Percentiles rank a stretch among this genome's conserved stretches.
phyloP scores from a whole-genome alignment of 495 filamentous ascomycete species.

The Glonium stellatum region DNA sequence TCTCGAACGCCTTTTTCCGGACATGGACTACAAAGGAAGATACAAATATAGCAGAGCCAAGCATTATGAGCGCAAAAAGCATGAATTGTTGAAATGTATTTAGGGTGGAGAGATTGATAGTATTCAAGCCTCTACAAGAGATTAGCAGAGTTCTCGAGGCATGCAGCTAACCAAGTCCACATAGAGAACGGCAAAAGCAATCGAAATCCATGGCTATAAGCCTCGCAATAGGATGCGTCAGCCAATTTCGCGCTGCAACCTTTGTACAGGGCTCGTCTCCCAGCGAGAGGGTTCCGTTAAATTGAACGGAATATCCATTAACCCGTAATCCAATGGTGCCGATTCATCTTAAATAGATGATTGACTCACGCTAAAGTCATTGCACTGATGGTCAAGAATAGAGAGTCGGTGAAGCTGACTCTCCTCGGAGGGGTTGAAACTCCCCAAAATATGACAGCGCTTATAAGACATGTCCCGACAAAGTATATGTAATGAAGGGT shows the following conservation, averaged over 20 bases:
- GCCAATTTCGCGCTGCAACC: too few species aligned
- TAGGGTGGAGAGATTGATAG: slow-evolving; percentile 57
- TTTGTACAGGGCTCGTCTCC: too few species aligned
- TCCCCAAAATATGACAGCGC: slow-evolving; percentile 67
- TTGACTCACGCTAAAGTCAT: slow-evolving; percentile 60
- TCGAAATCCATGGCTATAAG: slow-evolving; percentile 52
- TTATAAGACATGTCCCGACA: slow-evolving; percentile 54
- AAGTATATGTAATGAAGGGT: slow-evolving; percentile 76
- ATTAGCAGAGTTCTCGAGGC: slow-evolving; percentile 1
- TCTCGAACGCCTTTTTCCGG: slow-evolving; percentile 64
- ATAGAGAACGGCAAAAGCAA: slow-evolving; percentile 17
- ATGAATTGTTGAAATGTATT: slow-evolving; percentile 74
- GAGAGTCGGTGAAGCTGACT: slow-evolving; percentile 64
- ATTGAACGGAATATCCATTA: too few species aligned
- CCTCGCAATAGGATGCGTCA: too few species aligned
- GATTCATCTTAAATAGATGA: background rate
- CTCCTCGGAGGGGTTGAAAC: slow-evolving; percentile 54
- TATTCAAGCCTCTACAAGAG: slow-evolving; percentile 44
- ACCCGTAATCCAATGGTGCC: too few species aligned
- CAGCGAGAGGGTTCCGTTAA: too few species aligned
- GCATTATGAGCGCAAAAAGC: slow-evolving; percentile 63
- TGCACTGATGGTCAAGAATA: slow-evolving; percentile 71
- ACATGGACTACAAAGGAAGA: slow-evolving; percentile 56
- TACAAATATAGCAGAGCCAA: slow-evolving; percentile 66
- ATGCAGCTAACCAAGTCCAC: background rate